These are phyloP conservation scores for Chloris gayana DNA, from an alignment of 176 grass and related monocot genomes.

Conservation along the genomic window DNA sequence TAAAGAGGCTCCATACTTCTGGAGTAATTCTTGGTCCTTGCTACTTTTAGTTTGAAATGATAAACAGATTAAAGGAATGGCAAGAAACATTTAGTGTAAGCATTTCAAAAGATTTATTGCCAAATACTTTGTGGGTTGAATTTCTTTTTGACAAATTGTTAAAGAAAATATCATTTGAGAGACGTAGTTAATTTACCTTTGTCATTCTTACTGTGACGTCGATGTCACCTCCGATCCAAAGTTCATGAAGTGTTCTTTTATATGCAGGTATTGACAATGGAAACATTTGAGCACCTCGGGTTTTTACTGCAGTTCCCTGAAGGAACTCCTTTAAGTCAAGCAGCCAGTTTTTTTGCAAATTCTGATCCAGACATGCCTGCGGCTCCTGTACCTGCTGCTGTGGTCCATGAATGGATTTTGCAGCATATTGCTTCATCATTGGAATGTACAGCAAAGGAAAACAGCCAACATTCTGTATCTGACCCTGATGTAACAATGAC, in stretches of 20 bases:
- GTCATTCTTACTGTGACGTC: no score
- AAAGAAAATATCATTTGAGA: no score
- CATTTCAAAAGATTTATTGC: no score
- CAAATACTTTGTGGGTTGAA: no score
- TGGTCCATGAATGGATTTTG: constrained; percentile 88
- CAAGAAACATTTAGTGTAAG: no score
- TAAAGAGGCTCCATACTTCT: no score
- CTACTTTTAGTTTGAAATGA: no score
- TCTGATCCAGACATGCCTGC: constrained; percentile 98
- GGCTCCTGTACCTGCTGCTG: constrained; percentile 71
- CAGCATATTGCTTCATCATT: constrained; percentile 79
- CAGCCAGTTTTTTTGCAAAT: constrained; percentile 93
- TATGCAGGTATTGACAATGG: constrained; percentile 83
- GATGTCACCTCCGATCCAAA: no score
- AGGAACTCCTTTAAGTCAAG: constrained; percentile 77
- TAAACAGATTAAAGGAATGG: no score
- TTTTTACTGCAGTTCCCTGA: constrained; percentile 82
- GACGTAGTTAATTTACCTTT: no score
- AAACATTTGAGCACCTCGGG: constrained; percentile 91
- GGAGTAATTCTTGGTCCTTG: no score
- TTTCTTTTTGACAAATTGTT: no score
- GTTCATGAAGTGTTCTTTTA: constrained; percentile 12
- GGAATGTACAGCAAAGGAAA: constrained; percentile 67
- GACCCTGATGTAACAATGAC: constrained; percentile 89
- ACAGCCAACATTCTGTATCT: constrained; percentile 40